A percentile compares a stretch with the other conserved stretches of the same genome.
Conservation (phyloP, 2,329 filamentous ascomycete genomes). For the Canariomyces notabilis region DNA sequence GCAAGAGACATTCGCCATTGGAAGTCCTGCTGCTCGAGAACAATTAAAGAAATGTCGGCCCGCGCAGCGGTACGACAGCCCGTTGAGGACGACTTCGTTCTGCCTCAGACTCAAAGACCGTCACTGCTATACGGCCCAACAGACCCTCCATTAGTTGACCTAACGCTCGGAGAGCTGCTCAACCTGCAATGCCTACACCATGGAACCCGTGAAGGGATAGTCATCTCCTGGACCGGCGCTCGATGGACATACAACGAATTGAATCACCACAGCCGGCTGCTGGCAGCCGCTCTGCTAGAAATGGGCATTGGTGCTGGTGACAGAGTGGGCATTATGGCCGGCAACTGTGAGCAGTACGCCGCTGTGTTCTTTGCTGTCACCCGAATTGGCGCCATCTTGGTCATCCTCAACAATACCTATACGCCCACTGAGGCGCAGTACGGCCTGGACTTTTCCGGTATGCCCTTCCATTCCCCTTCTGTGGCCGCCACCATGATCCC, state of each 20-base stretch:
- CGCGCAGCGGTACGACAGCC: slow-evolving; percentile 10
- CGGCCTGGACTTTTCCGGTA: slow-evolving; percentile 65
- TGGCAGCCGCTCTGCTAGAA: slow-evolving; percentile 62
- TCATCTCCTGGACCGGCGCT: slow-evolving; percentile 71
- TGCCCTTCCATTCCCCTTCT: slow-evolving; percentile 18
- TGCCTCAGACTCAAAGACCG: slow-evolving; percentile 32
- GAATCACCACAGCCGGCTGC: slow-evolving; percentile 54
- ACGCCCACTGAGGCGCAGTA: slow-evolving; percentile 68
- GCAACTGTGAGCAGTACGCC: slow-evolving; percentile 78
- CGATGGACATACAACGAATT: slow-evolving; percentile 68
- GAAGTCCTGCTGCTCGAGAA: neutral
- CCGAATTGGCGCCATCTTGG: slow-evolving; percentile 61
- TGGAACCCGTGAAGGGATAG: slow-evolving; percentile 60
- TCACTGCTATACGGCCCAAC: slow-evolving; percentile 64
- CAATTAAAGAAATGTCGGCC: slow-evolving; percentile 16
- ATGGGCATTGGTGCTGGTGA: slow-evolving; percentile 65
- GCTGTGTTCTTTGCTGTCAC: slow-evolving; percentile 69
- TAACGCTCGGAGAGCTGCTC: slow-evolving; percentile 68
- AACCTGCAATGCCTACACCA: slow-evolving; percentile 65
- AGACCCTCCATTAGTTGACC: slow-evolving; percentile 63
- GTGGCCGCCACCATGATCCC: neutral
- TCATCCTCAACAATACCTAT: slow-evolving; percentile 80
- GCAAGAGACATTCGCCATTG: neutral
- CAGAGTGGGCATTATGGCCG: slow-evolving; percentile 68
- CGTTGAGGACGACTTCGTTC: slow-evolving; percentile 15